Conservation (phyloP, 495 filamentous ascomycete genomes). For the Extremus antarcticus region DNA sequence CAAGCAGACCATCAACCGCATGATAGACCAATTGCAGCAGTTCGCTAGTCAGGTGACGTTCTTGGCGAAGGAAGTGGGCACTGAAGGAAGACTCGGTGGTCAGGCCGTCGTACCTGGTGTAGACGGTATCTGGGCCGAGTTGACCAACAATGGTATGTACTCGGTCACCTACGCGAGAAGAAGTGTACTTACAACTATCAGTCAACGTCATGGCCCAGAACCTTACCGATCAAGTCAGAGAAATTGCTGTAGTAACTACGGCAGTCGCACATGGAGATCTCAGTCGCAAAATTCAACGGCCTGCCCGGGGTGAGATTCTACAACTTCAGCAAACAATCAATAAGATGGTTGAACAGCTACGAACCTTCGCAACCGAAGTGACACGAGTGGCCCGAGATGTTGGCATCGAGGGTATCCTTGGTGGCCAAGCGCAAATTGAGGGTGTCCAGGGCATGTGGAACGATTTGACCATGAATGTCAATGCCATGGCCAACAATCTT, state of each 20-base stretch:
- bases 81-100: conserved; percentile 91
- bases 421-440: conserved; percentile 91
- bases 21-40: conserved; percentile 97
- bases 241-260: conserved; percentile 93
- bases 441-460: conserved; percentile 85
- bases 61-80: conserved; percentile 93
- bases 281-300: conserved; percentile 89
- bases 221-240: conserved; percentile 77
- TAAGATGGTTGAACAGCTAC: conserved; percentile 96
- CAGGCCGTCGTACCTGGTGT: conserved; percentile 92
- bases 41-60: conserved; percentile 96
- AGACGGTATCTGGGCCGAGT: conserved; percentile 94
- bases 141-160: conserved; percentile 77
- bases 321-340: conserved; percentile 97
- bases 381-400: conserved; percentile 94
- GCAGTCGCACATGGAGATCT: conserved; percentile 94
- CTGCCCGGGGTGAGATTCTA: conserved; percentile 88
- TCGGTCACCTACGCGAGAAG: neutral
- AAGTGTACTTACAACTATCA: conserved; percentile 31
- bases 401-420: conserved; percentile 92
- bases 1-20: conserved; percentile 94
- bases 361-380: conserved; percentile 94
- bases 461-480: conserved; percentile 94
- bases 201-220: conserved; percentile 97
- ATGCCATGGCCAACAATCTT: conserved; percentile 95